Evolutionary conservation across 2,329 filamentous ascomycete genomes (phyloP).

Genomic region (Sclerotiophoma versabilis): DNA sequence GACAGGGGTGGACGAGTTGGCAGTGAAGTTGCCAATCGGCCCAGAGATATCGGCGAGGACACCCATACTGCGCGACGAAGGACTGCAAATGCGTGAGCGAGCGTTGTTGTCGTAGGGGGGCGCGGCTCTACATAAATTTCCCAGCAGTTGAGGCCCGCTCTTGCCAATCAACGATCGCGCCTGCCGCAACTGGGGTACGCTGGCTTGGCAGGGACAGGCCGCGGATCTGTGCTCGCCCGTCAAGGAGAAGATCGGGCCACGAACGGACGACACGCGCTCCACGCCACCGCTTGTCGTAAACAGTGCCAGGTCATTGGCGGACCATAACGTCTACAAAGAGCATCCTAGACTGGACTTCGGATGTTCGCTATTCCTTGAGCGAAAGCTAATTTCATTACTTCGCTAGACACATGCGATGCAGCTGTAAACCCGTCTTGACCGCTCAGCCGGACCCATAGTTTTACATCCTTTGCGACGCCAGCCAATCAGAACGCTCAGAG

Average conservation of each 20-base stretch:
- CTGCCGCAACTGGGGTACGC: conserved; percentile 28
- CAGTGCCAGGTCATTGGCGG: conserved; percentile 31
- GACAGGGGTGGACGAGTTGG: conserved; percentile 51
- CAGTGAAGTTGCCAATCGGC: conserved; percentile 56
- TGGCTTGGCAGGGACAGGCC: conserved; percentile 30
- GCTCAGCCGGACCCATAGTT: conserved; percentile 21
- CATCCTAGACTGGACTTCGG: conserved; percentile 3
- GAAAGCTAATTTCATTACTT: conserved; percentile 9
- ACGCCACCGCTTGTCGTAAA: conserved; percentile 24
- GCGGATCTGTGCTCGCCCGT: conserved; percentile 21
- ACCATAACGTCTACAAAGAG: conserved; percentile 1
- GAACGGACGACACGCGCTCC: conserved; percentile 29
- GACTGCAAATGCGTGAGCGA: conserved; percentile 21
- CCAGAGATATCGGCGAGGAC: conserved; percentile 58
- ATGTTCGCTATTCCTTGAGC: neutral
- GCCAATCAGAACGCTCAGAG: conserved; percentile 23
- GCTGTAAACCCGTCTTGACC: conserved; percentile 12
- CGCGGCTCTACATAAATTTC: conserved; percentile 39
- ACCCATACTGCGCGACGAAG: conserved; percentile 55
- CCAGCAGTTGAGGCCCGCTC: conserved; percentile 23
- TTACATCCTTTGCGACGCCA: conserved; percentile 22
- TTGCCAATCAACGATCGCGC: conserved; percentile 27
- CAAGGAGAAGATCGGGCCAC: conserved; percentile 32
- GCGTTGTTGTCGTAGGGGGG: conserved; percentile 21
- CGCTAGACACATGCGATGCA: conserved; percentile 5